Evolutionary conservation across 108 stramenopile species (phyloP), one percentile per base, ranked within the genome.

Genomic region (Nitzschia sp.): DNA sequence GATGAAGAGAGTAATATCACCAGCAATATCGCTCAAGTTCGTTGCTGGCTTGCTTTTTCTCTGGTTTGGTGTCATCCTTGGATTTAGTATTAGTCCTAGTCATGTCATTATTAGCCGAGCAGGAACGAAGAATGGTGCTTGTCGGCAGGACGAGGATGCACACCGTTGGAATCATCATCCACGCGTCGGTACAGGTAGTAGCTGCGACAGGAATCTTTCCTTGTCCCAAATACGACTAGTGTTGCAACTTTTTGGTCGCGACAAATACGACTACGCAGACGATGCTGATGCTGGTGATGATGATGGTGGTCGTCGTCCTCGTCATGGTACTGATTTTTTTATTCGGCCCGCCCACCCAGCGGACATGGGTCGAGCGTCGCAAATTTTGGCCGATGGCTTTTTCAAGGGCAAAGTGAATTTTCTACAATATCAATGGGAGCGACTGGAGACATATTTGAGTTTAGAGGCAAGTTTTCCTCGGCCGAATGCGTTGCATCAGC

Each of bases 341-440:
- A 62, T 78, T 21, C 70, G 77, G 1, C 45, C 45, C 2, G 58
- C 66, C 1, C 41, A 57, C 25, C 11, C 55, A 16, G 45, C 64
- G 59, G 87, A 88, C 32, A 58, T 90, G 54, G 77, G 77, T 5
- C 63, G 65, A 13, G 85, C 86, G 15, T 78, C 84, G 21, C 68
- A 79, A 6, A 87, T 90, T 50, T 66, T 90, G 46, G 78, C 86
- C 0, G 86, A 85, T 54, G 86, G 82, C 19, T 90, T 90, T 66
- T 87, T 83, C 73, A 72, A 73, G 23, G 70, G 70, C 21, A 70
- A 78, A 13, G 82, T 81, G 26, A 85, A 87, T 44, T 85, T 84
- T 57, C 44, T 90, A 28, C 81, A 73, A 1, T 85, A 84, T 57
- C 79, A 83, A 63, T 81, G 73, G n/a, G 89, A 90, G 76, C 57